Percentiles rank a stretch among this genome's conserved stretches.
Conservation (phyloP, 1,284 basidiomycete species). For the Rhodotorula sp. region DNA sequence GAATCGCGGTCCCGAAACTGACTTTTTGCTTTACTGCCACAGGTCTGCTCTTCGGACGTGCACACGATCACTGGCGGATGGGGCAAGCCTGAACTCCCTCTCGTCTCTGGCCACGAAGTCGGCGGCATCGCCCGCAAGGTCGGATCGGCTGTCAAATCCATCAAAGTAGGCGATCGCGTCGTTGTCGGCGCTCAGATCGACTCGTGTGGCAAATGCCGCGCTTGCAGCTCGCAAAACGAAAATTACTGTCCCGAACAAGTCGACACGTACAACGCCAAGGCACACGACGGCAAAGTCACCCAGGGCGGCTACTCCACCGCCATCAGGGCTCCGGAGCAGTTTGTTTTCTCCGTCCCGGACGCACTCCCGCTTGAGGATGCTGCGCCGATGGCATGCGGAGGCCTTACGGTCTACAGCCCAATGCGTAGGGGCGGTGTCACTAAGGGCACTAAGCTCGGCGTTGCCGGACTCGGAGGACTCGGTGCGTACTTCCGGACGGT, state of each 20-base stretch:
- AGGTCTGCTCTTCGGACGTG: constrained; percentile 19
- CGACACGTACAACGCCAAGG: constrained; percentile 48
- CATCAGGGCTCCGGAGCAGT: constrained; percentile 65
- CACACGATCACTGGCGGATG: constrained; percentile 35
- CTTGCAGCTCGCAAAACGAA: constrained; percentile 47
- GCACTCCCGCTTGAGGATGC: constrained; percentile 59
- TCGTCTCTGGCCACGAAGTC: constrained; percentile 52
- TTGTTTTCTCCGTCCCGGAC: constrained; percentile 68
- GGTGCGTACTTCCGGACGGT: constrained; percentile 42
- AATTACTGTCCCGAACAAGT: constrained; percentile 46
- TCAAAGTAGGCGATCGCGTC: constrained; percentile 54
- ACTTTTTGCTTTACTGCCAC: neutral
- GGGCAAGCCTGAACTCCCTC: constrained; percentile 19
- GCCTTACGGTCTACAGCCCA: constrained; percentile 54
- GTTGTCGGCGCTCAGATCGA: constrained; percentile 54
- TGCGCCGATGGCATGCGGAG: constrained; percentile 51
- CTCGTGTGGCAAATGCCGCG: constrained; percentile 50
- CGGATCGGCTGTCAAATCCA: constrained; percentile 50
- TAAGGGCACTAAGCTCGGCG: constrained; percentile 48
- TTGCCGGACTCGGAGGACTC: constrained; percentile 50
- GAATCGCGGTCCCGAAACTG: neutral
- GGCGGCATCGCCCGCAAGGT: constrained; percentile 53
- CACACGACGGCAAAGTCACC: constrained; percentile 53
- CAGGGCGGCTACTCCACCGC: constrained; percentile 64
- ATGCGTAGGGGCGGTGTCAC: constrained; percentile 35